Percentiles rank a stretch among this genome's conserved stretches.
Conservation (phyloP, 1,139 yeast species). For the Sugiyamaella japonica region DNA sequence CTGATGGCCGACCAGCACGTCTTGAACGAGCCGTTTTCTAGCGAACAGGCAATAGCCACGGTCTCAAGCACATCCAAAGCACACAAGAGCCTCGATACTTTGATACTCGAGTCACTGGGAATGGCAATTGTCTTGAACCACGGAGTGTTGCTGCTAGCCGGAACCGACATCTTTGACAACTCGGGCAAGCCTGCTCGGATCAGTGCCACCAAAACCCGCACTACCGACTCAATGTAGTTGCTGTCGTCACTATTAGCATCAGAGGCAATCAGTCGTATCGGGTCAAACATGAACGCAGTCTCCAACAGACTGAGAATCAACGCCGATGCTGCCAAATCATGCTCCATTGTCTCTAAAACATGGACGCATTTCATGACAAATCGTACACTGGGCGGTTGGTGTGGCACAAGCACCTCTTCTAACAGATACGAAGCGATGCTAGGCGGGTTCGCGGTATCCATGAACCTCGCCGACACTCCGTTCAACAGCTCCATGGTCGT, state of each 20-base stretch:
- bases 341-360: conserved; percentile 35
- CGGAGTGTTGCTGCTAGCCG: conserved; percentile 17
- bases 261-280: background rate
- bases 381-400: conserved; percentile 46
- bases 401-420: conserved; percentile 32
- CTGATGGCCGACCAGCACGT: conserved; percentile 24
- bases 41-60: conserved; percentile 33
- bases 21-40: conserved; percentile 13
- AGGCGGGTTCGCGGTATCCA: background rate
- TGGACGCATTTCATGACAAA: conserved; percentile 41
- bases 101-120: conserved; percentile 11
- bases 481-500: conserved; percentile 30
- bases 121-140: conserved; percentile 26
- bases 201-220: conserved; percentile 2
- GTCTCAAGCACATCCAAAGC: conserved; percentile 58
- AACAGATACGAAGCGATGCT: conserved; percentile 8
- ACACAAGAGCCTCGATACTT: conserved; percentile 49
- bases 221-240: background rate
- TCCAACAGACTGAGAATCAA: conserved; percentile 55
- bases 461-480: conserved; percentile 27
- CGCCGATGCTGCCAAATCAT: conserved; percentile 45
- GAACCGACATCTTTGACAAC: background rate
- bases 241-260: no score
- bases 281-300: conserved; percentile 53
- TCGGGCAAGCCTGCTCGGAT: conserved; percentile 4